phyloP scores from a whole-genome alignment of 306 rosid species.

The Purshia tridentata region DNA sequence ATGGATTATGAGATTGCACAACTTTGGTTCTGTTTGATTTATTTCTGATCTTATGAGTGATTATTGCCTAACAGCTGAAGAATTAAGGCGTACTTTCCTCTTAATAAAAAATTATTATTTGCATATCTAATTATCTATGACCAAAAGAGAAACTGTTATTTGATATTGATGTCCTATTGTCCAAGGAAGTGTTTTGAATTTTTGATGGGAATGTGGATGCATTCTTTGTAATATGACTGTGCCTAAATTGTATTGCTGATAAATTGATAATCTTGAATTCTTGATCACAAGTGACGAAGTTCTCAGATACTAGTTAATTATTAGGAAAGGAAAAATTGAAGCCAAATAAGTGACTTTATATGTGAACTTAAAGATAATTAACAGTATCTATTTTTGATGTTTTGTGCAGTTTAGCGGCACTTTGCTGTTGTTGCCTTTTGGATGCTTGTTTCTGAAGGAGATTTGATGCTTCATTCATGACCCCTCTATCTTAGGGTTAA shows the following conservation, averaged over 20 bases:
- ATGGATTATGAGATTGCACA: too few relatives aligned
- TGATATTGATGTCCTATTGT: too few relatives aligned
- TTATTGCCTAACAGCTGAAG: not conserved
- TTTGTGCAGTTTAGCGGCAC: slow-evolving; percentile 38
- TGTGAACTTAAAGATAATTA: not conserved
- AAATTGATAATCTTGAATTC: not conserved
- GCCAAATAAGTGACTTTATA: not conserved
- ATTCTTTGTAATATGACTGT: not conserved
- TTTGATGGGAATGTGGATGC: not conserved
- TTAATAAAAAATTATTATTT: too few relatives aligned
- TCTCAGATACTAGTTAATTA: too few relatives aligned
- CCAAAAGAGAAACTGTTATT: too few relatives aligned
- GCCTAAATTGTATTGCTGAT: not conserved
- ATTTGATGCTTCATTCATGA: not conserved
- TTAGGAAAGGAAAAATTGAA: not conserved
- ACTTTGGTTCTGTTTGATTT: too few relatives aligned
- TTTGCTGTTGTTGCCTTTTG: slow-evolving; percentile 43
- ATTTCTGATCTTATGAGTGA: not conserved
- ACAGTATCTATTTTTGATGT: not conserved
- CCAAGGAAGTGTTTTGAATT: too few relatives aligned
- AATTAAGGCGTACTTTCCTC: not conserved
- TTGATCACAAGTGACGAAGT: too few relatives aligned
- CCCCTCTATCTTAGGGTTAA: not conserved
- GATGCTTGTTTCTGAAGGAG: slow-evolving; percentile 40
- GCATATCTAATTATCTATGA: too few relatives aligned